phyloP scores from a whole-genome alignment of 2,329 filamentous ascomycete species.

The Dactylella cylindrospora region DNA sequence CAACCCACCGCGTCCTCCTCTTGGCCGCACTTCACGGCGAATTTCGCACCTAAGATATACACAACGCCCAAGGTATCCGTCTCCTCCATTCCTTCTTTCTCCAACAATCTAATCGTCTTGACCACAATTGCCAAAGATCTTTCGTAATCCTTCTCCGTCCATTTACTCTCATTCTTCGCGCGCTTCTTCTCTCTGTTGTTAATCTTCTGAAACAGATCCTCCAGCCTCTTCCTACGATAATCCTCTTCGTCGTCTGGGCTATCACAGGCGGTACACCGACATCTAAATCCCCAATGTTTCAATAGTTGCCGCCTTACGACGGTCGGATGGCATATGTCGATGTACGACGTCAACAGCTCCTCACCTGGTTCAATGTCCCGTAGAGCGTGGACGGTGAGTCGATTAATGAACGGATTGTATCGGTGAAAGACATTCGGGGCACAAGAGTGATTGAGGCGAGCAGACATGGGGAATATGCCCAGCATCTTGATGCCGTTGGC shows the following conservation, averaged over 20 bases:
- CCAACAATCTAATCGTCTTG: constrained; percentile 12
- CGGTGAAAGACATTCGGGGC: constrained; percentile 47
- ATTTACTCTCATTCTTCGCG: constrained; percentile 1
- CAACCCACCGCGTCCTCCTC: constrained; percentile 19
- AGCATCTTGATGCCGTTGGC: background rate
- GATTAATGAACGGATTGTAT: constrained; percentile 46
- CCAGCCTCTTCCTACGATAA: constrained; percentile 20
- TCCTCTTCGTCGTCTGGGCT: constrained; percentile 25
- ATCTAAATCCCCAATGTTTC: constrained; percentile 36
- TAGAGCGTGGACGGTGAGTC: constrained; percentile 47
- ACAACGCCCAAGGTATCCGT: constrained; percentile 29
- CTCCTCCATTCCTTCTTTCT: constrained; percentile 39
- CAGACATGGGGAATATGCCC: constrained; percentile 47
- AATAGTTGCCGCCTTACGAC: constrained; percentile 4
- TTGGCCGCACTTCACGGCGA: constrained; percentile 1
- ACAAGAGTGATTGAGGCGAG: constrained; percentile 50
- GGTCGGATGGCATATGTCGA: constrained; percentile 41
- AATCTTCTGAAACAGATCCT: constrained; percentile 15
- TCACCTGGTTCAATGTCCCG: constrained; percentile 47
- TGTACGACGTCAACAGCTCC: constrained; percentile 49
- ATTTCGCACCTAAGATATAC: constrained; percentile 4
- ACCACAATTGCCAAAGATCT: constrained; percentile 4
- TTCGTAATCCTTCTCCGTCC: constrained; percentile 10
- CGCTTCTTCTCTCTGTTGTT: constrained; percentile 11
- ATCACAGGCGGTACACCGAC: constrained; percentile 22